phyloP scores from a whole-genome alignment of 2,329 filamentous ascomycete species.

The Hypocreales sp. region DNA sequence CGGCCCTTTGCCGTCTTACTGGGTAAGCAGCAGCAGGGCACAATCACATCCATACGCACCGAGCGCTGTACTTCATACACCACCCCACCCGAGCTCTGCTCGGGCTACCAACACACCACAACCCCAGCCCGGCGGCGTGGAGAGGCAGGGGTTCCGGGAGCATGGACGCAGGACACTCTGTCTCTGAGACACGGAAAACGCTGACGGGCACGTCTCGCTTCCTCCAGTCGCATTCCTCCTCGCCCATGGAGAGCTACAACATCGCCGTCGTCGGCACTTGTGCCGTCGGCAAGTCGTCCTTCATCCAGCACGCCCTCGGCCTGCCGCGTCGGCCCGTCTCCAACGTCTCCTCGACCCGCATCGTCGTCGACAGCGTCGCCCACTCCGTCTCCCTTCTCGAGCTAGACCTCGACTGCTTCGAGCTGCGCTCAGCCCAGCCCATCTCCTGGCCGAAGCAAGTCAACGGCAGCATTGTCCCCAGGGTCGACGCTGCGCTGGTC shows the following conservation, averaged over 20 bases:
- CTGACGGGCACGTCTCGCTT: no score
- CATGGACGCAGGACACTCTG: constrained; percentile 4
- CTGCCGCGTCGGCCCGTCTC: constrained; percentile 35
- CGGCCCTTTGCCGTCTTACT: constrained; percentile 16
- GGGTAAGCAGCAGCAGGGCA: constrained; percentile 22
- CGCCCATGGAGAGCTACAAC: constrained; percentile 43
- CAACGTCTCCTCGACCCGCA: constrained; percentile 39
- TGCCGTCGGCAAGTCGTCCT: constrained; percentile 53
- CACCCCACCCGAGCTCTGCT: not conserved
- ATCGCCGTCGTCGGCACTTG: constrained; percentile 51
- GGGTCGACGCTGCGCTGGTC: constrained; percentile 68
- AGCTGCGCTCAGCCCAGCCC: constrained; percentile 37
- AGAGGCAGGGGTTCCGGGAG: constrained; percentile 9
- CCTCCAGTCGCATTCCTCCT: constrained; percentile 13
- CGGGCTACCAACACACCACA: not conserved
- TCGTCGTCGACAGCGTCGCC: constrained; percentile 40
- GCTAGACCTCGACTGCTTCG: constrained; percentile 49
- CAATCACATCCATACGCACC: no score
- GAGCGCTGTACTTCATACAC: no score
- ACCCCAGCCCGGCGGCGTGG: constrained; percentile 1
- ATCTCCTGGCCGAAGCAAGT: constrained; percentile 54
- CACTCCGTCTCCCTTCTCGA: constrained; percentile 48
- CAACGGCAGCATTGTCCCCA: constrained; percentile 55
- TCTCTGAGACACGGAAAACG: constrained; percentile 1
- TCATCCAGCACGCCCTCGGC: constrained; percentile 48